Conservation (phyloP, 2,329 filamentous ascomycete genomes). For the Trichoderma asperellum region DNA sequence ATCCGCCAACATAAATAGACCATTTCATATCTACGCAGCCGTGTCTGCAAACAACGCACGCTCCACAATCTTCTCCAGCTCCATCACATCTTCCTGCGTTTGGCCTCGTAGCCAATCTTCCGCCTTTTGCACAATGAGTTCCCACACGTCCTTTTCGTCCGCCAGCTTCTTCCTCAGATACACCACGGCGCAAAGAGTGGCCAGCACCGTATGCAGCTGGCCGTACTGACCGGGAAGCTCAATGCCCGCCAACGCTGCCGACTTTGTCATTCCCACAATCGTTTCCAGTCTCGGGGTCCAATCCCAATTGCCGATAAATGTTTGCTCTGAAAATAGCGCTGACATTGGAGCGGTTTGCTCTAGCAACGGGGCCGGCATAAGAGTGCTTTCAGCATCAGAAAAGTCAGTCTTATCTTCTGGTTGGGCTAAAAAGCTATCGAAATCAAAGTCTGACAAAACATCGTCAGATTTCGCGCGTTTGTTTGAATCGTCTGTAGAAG, state of each 20-base stretch:
- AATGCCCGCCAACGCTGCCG: constrained; percentile 18
- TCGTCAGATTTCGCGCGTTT: neutral
- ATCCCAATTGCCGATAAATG: constrained; percentile 40
- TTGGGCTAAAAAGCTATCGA: neutral
- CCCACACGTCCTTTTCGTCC: constrained; percentile 61
- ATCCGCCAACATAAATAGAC: neutral
- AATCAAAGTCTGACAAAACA: neutral
- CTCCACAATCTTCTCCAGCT: constrained; percentile 32
- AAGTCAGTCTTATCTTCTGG: neutral
- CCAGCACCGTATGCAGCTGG: constrained; percentile 32
- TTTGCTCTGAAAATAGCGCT: constrained; percentile 57
- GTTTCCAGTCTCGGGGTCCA: constrained; percentile 38
- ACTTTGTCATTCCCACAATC: constrained; percentile 34
- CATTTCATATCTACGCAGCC: neutral
- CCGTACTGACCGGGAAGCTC: constrained; percentile 18
- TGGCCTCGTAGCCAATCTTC: constrained; percentile 50
- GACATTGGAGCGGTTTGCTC: neutral
- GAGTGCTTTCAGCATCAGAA: neutral
- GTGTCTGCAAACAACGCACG: neutral
- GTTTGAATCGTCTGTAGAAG: neutral
- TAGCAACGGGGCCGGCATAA: neutral
- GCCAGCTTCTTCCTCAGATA: constrained; percentile 51
- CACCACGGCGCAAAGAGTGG: constrained; percentile 39
- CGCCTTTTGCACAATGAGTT: constrained; percentile 66
- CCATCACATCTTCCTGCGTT: constrained; percentile 28